A percentile compares a stretch with the other conserved stretches of the same genome.
Evolutionary conservation across 768 basidiomycete species (phyloP).

Genomic region (Agaricus subrufescens): DNA sequence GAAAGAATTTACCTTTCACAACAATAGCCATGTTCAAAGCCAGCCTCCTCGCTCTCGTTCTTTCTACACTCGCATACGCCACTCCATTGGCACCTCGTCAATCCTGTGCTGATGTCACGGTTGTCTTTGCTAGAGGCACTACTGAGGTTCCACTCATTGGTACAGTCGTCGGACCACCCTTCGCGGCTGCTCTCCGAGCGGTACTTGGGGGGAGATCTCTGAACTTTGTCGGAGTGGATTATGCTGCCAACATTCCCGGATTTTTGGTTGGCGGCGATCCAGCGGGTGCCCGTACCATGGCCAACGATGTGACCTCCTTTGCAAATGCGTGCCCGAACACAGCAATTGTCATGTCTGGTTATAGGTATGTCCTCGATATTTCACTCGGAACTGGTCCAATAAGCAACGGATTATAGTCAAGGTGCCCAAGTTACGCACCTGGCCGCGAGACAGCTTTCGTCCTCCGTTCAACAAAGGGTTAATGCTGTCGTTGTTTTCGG

Average conservation of each 20-base stretch:
- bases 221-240: conserved; percentile 10
- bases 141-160: conserved; percentile 11
- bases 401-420: conserved; percentile 16
- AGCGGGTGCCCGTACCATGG: conserved; percentile 13
- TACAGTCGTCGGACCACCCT: conserved; percentile 13
- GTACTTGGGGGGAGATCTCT: conserved; percentile 2
- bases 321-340: conserved; percentile 20
- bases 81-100: neutral
- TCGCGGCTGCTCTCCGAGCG: conserved; percentile 2
- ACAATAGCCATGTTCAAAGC: no score
- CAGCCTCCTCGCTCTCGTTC: neutral
- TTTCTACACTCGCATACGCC: neutral
- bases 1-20: no score
- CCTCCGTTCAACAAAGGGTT: conserved; percentile 21
- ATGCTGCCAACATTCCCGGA: conserved; percentile 11
- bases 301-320: conserved; percentile 4
- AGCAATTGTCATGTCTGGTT: conserved; percentile 21
- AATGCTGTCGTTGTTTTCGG: conserved; percentile 30
- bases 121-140: conserved; percentile 14
- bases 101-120: conserved; percentile 3
- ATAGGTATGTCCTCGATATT: conserved; percentile 6
- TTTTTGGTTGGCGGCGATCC: conserved; percentile 13
- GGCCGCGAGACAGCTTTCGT: conserved; percentile 28
- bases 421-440: conserved; percentile 34
- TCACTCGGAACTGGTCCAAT: neutral